Percentiles rank a stretch among this genome's conserved stretches.
Conservation (phyloP, 768 basidiomycete genomes). For the Botryobasidium botryosum region DNA sequence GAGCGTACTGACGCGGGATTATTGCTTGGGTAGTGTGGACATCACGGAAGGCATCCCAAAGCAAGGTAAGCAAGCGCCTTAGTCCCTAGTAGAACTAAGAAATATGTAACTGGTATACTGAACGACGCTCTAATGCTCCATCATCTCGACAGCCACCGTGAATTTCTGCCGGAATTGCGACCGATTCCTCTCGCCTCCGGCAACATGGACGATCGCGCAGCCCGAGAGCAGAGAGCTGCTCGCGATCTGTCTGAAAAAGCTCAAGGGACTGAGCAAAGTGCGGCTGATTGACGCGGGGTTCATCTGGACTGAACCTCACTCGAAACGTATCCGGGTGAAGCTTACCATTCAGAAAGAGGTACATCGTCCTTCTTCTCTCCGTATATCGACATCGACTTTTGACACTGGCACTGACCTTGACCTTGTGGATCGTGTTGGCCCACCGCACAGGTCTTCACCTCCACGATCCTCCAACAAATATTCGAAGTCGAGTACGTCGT, state of each 20-base stretch:
- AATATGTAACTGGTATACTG: no score
- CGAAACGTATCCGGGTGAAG: constrained; percentile 79
- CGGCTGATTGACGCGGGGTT: constrained; percentile 96
- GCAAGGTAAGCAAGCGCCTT: constrained; percentile 52
- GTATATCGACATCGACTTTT: neutral
- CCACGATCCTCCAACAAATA: constrained; percentile 91
- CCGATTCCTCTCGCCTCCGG: constrained; percentile 82
- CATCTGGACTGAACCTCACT: constrained; percentile 99
- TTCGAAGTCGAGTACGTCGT: constrained; percentile 95
- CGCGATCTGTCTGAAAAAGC: constrained; percentile 85
- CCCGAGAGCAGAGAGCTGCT: constrained; percentile 89
- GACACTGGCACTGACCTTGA: neutral
- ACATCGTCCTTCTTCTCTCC: constrained; percentile 13
- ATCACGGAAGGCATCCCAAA: constrained; percentile 98
- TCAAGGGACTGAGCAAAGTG: constrained; percentile 87
- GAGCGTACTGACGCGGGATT: no score
- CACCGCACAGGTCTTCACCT: constrained; percentile 73
- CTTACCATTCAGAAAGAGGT: constrained; percentile 98
- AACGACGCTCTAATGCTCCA: neutral
- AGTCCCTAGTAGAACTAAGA: no score
- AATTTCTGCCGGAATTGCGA: constrained; percentile 94
- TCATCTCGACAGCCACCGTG: constrained; percentile 43
- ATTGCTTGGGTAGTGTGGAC: constrained; percentile 44
- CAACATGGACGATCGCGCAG: constrained; percentile 66
- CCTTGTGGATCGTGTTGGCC: neutral